A percentile compares a stretch with the other conserved stretches of the same genome.
Conservation (phyloP, 2,329 filamentous ascomycete species). For the Pseudocercospora crystallina region DNA sequence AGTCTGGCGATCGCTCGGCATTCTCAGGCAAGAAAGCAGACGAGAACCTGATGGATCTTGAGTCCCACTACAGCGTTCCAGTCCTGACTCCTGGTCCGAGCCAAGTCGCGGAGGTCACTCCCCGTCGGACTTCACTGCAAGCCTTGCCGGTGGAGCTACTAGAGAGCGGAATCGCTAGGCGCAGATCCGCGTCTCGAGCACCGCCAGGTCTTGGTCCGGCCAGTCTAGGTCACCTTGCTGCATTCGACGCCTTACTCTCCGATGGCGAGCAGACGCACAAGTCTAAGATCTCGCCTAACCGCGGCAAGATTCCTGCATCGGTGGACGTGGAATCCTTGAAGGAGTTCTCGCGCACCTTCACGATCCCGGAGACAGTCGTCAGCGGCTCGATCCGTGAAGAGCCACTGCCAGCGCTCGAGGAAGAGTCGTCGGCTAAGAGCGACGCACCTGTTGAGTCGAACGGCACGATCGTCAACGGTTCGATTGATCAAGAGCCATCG, state of each 20-base stretch:
- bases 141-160: neutral
- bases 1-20: neutral
- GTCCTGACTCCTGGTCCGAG: too few relatives aligned
- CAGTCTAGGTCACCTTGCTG: neutral
- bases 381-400: too few relatives aligned
- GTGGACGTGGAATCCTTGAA: too few relatives aligned
- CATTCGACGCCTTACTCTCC: slow-evolving; percentile 7
- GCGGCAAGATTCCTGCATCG: neutral
- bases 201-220: slow-evolving; percentile 3
- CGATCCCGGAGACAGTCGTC: too few relatives aligned
- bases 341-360: too few relatives aligned
- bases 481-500: too few relatives aligned
- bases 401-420: too few relatives aligned
- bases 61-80: neutral
- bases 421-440: too few relatives aligned
- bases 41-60: neutral
- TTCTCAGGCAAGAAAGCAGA: neutral
- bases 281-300: neutral
- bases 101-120: too few relatives aligned
- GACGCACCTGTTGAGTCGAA: too few relatives aligned
- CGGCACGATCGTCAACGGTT: too few relatives aligned
- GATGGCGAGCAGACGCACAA: too few relatives aligned
- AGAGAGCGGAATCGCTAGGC: neutral
- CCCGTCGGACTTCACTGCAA: neutral
- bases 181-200: neutral